Evolutionary conservation across 805 yeast species (phyloP).

Genomic region (Candida caryicola): DNA sequence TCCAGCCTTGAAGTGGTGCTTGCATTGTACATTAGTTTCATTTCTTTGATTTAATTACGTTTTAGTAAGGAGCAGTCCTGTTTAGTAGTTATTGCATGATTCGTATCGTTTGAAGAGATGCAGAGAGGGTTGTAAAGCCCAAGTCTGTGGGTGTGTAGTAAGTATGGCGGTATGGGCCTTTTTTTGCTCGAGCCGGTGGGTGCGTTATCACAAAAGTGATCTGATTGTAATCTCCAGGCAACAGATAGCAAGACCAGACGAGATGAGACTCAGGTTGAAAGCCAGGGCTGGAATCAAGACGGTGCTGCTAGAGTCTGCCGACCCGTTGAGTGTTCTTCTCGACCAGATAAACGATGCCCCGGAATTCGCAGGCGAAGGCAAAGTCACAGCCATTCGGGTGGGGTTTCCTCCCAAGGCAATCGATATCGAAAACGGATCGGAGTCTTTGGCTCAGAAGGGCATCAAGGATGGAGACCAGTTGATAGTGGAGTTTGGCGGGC

Average conservation of each 20-base stretch:
- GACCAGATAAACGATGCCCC: slow-evolving; percentile 6
- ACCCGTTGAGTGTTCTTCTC: slow-evolving; percentile 4
- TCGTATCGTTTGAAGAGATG: too few species aligned
- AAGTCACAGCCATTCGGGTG: slow-evolving; percentile 30
- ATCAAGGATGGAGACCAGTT: slow-evolving; percentile 61
- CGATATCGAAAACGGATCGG: slow-evolving; percentile 19
- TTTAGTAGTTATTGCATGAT: too few species aligned
- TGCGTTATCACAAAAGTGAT: too few species aligned
- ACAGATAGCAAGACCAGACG: too few species aligned
- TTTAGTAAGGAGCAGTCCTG: neutral
- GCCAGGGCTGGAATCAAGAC: slow-evolving; percentile 5
- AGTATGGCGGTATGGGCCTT: too few species aligned
- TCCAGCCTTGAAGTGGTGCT: neutral
- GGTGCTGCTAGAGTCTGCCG: slow-evolving; percentile 3
- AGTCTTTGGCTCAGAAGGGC: slow-evolving; percentile 39
- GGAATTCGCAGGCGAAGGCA: slow-evolving; percentile 7
- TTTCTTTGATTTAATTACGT: neutral
- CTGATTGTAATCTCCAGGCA: too few species aligned
- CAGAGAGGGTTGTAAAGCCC: too few species aligned
- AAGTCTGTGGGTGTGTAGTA: too few species aligned
- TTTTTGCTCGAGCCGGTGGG: too few species aligned
- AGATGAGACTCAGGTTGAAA: slow-evolving; percentile 14
- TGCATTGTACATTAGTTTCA: slow-evolving; percentile 5
- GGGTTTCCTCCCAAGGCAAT: slow-evolving; percentile 65
- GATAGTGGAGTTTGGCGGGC: slow-evolving; percentile 28